phyloP scores from a whole-genome alignment of 306 rosid genomes.

The Trifolium subterraneum region DNA sequence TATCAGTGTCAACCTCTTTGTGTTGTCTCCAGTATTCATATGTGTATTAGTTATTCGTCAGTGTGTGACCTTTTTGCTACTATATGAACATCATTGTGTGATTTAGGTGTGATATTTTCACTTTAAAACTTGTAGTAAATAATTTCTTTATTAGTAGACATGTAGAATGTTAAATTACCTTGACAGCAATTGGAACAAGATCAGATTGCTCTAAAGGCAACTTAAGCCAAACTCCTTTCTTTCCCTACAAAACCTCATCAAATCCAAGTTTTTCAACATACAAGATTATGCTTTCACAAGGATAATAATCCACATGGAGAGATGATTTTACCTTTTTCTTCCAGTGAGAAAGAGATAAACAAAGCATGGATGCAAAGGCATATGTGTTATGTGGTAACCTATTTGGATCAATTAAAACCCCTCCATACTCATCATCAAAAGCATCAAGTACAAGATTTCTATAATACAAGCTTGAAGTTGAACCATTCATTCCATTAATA shows the following conservation, averaged over 20 bases:
- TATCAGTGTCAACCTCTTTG: too few relatives aligned
- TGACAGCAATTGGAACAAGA: constrained; percentile 80
- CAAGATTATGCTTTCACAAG: not conserved
- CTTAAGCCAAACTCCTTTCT: constrained; percentile 96
- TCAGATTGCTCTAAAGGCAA: constrained; percentile 71
- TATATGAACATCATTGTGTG: not conserved
- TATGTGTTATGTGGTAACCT: constrained; percentile 60
- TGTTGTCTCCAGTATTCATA: too few relatives aligned
- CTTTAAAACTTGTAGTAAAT: not conserved
- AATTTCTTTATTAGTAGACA: not conserved
- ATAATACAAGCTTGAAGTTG: constrained; percentile 47
- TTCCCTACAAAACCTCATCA: constrained; percentile 66
- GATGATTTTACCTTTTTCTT: constrained; percentile 58
- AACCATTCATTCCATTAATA: constrained; percentile 64
- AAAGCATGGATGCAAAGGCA: constrained; percentile 61
- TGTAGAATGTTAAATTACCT: constrained; percentile 66
- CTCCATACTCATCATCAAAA: constrained; percentile 86
- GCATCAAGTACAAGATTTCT: constrained; percentile 69
- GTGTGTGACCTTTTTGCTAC: too few relatives aligned
- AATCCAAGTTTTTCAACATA: not conserved
- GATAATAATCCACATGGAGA: not conserved
- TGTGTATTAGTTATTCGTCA: too few relatives aligned
- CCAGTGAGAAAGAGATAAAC: constrained; percentile 81
- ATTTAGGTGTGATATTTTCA: not conserved
- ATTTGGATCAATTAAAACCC: constrained; percentile 73